Conservation (phyloP, 495 filamentous ascomycete species). For the Elasticomyces elasticus region DNA sequence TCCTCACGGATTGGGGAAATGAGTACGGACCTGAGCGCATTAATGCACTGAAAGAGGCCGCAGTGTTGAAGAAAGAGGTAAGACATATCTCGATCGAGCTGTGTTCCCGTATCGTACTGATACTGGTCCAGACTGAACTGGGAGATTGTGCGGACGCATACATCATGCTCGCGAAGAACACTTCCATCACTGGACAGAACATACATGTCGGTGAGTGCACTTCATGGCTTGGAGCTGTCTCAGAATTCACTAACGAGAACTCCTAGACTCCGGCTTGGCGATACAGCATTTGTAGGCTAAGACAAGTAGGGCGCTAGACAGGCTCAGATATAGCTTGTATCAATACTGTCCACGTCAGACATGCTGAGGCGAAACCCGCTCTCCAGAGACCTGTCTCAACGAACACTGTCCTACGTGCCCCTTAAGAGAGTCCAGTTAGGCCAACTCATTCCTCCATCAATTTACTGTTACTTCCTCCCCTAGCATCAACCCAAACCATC, state of each 20-base stretch:
- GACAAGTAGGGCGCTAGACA: too few species aligned
- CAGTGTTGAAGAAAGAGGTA: conserved; percentile 30
- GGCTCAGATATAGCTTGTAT: too few species aligned
- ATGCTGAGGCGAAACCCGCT: too few species aligned
- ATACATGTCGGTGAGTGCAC: conserved; percentile 29
- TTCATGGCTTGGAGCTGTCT: neutral
- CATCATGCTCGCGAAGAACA: conserved; percentile 33
- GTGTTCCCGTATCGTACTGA: neutral
- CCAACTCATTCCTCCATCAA: too few species aligned
- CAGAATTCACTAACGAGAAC: too few species aligned
- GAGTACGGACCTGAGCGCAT: conserved; percentile 26
- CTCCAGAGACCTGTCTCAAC: too few species aligned
- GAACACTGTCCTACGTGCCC: too few species aligned
- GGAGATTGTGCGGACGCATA: conserved; percentile 34
- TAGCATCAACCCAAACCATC: too few species aligned
- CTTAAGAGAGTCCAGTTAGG: too few species aligned
- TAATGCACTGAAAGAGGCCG: conserved; percentile 24
- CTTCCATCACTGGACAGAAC: conserved; percentile 34
- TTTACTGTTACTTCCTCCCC: too few species aligned
- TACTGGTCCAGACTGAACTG: conserved; percentile 23
- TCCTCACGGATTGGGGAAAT: conserved; percentile 60
- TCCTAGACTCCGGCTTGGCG: conserved; percentile 9
- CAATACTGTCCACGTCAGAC: neutral
- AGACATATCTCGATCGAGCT: neutral
- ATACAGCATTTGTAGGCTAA: conserved; percentile 12